Evolutionary conservation across 495 filamentous ascomycete species (phyloP).

Genomic region (Aspergillus carlsbadensis): DNA sequence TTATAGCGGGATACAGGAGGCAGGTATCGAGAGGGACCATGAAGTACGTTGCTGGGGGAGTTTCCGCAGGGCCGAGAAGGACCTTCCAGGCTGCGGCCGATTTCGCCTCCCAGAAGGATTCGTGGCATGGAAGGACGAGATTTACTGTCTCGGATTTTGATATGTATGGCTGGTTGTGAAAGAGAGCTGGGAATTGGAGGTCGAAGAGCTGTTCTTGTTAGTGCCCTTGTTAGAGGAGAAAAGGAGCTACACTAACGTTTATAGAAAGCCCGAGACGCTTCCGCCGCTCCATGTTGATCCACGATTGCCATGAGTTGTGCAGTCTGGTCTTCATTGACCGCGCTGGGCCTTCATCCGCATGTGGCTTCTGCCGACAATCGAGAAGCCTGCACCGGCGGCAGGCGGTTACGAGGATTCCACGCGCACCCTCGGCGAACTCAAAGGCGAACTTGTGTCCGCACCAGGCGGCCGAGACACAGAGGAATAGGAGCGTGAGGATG

Average conservation of each 20-base stretch:
- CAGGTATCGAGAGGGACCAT: conserved; percentile 5
- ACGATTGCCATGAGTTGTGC: too few species aligned
- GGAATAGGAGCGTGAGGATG: neutral
- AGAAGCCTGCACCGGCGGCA: conserved; percentile 3
- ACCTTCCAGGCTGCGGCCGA: conserved; percentile 2
- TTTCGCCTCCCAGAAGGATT: conserved; percentile 2
- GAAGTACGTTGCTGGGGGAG: neutral
- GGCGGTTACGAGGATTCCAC: conserved; percentile 2
- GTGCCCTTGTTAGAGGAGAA: too few species aligned
- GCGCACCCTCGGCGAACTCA: conserved; percentile 1
- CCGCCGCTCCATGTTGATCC: too few species aligned
- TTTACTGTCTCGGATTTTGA: neutral
- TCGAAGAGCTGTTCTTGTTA: neutral
- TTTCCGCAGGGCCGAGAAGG: neutral
- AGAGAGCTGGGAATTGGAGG: conserved; percentile 2
- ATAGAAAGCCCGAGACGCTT: too few species aligned
- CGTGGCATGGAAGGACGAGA: neutral
- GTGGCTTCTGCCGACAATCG: neutral
- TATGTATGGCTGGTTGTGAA: conserved; percentile 2
- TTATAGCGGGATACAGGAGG: neutral
- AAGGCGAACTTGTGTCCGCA: neutral
- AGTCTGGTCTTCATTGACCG: too few species aligned
- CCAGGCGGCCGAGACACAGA: neutral
- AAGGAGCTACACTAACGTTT: too few species aligned
- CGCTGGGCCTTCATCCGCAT: too few species aligned